Percentiles rank a stretch among this genome's conserved stretches.
Conservation (phyloP, 2,329 filamentous ascomycete genomes). For the Aspergillus ruber region DNA sequence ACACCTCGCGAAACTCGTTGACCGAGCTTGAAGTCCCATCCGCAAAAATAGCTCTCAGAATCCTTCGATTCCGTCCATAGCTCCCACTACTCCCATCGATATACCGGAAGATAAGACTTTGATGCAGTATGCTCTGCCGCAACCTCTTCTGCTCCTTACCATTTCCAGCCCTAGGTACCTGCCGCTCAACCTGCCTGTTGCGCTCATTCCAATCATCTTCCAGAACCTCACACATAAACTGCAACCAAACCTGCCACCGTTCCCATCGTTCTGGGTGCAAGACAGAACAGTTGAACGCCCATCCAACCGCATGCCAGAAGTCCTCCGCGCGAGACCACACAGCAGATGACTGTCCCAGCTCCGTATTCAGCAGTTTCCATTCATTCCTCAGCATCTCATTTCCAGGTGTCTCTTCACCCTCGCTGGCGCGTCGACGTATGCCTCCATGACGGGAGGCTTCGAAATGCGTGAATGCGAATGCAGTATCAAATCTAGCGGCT, state of each 20-base stretch:
- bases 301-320: constrained; percentile 84
- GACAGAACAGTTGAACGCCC: constrained; percentile 87
- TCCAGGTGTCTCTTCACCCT: constrained; percentile 13
- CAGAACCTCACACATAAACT: constrained; percentile 54
- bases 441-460: constrained; percentile 26
- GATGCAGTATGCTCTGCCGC: constrained; percentile 18
- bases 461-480: constrained; percentile 60
- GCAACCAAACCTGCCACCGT: constrained; percentile 74
- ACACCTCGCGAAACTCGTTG: constrained; percentile 41
- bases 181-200: constrained; percentile 12
- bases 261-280: constrained; percentile 68
- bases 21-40: constrained; percentile 32
- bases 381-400: constrained; percentile 33
- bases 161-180: constrained; percentile 1
- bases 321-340: constrained; percentile 73
- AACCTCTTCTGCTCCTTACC: constrained; percentile 5
- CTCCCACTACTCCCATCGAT: constrained; percentile 25
- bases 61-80: constrained; percentile 33
- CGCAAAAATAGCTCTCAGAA: constrained; percentile 43
- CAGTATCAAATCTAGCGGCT: constrained; percentile 62
- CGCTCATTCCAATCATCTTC: constrained; percentile 40
- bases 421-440: constrained; percentile 16
- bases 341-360: constrained; percentile 58
- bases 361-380: constrained; percentile 49
- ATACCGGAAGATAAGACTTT: constrained; percentile 40